Evolutionary conservation across 768 basidiomycete genomes (phyloP).

Genomic region (Leccinum uliginosum): DNA sequence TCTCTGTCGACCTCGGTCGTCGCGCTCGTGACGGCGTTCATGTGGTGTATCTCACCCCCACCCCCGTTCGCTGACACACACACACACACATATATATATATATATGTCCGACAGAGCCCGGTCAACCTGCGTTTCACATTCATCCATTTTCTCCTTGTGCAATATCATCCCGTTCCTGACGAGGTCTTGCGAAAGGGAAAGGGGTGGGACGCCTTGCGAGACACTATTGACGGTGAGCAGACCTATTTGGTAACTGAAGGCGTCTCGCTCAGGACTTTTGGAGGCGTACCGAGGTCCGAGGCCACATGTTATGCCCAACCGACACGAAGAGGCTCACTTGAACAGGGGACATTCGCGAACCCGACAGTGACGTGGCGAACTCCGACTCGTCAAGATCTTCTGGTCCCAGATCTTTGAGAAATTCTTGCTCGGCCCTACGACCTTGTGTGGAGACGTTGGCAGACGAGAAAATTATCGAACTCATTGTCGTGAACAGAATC

Average conservation of each 20-base stretch:
- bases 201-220: constrained; percentile 95
- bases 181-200: constrained; percentile 94
- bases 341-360: constrained; percentile 36
- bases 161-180: too few relatives aligned
- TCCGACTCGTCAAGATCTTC: constrained; percentile 99
- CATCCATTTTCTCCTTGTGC: constrained; percentile 98
- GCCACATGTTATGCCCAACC: constrained; percentile 96
- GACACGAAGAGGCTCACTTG: constrained; percentile 89
- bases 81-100: too few relatives aligned
- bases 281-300: constrained; percentile 73
- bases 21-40: too few relatives aligned
- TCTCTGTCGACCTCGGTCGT: too few relatives aligned
- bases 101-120: too few relatives aligned
- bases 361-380: constrained; percentile 80
- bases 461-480: constrained; percentile 92
- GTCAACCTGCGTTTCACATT: constrained; percentile 43
- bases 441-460: constrained; percentile 77
- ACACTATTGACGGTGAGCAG: constrained; percentile 90
- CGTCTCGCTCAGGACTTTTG: not conserved
- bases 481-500: constrained; percentile 99
- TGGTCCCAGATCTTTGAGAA: constrained; percentile 98
- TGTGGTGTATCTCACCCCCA: too few relatives aligned
- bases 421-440: constrained; percentile 89
- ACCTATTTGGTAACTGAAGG: not conserved
- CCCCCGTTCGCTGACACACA: too few relatives aligned